phyloP scores from a whole-genome alignment of 2,329 filamentous ascomycete genomes.

The Pestalotiopsis fici region DNA sequence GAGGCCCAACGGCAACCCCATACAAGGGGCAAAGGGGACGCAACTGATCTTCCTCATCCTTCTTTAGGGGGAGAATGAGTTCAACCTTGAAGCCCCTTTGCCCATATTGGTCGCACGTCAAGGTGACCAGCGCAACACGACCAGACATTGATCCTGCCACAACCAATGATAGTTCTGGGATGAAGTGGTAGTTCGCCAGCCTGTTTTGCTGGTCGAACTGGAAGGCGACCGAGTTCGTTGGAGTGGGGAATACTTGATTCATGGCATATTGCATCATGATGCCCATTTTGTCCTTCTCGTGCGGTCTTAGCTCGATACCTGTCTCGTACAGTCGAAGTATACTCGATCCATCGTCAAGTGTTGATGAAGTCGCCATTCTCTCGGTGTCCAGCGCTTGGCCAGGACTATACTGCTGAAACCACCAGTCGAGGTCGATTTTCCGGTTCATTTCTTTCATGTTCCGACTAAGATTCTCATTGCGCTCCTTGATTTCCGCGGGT shows the following conservation, averaged over 20 bases:
- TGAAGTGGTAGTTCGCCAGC: conserved; percentile 62
- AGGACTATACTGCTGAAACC: conserved; percentile 5
- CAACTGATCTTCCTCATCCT: conserved; percentile 44
- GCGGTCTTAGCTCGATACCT: conserved; percentile 47
- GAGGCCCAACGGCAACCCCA: conserved; percentile 68
- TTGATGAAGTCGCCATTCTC: neutral
- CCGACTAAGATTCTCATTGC: neutral
- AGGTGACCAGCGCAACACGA: conserved; percentile 60
- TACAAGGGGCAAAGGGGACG: conserved; percentile 56
- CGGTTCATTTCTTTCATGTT: neutral
- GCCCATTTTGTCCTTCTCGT: conserved; percentile 24
- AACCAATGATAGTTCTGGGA: conserved; percentile 72
- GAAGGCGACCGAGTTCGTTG: conserved; percentile 30
- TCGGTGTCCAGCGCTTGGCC: neutral
- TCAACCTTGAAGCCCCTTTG: conserved; percentile 55
- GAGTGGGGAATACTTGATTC: conserved; percentile 18
- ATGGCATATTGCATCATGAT: conserved; percentile 32
- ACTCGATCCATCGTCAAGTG: conserved; percentile 20
- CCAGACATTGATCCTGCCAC: conserved; percentile 69
- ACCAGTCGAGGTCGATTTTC: conserved; percentile 1
- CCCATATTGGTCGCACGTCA: conserved; percentile 46
- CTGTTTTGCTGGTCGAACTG: conserved; percentile 40
- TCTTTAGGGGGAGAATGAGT: conserved; percentile 45
- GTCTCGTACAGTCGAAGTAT: conserved; percentile 51
- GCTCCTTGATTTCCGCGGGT: neutral